Evolutionary conservation across 495 filamentous ascomycete genomes (phyloP), one percentile per base, ranked within the genome.

Genomic region (Rostrohypoxylon terebratum): DNA sequence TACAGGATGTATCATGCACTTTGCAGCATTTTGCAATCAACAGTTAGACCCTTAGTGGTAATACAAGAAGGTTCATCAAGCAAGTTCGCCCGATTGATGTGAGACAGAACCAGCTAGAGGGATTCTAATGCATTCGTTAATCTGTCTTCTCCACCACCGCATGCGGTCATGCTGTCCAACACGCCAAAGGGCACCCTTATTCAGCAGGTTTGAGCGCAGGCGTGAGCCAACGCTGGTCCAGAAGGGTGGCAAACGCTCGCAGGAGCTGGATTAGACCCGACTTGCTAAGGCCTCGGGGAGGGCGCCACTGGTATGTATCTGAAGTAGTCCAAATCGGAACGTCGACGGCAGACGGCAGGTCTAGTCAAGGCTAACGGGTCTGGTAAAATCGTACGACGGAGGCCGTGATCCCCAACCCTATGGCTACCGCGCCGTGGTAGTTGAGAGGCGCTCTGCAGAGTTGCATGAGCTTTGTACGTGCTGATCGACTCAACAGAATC

Each of bases 61-160:
- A 71, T 71, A 75, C 72, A 72, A 64, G 63, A 55, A 71, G 66
- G 64, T 71, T 77, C 61, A 66, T 66, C 28, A 62, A 64, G 70
- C 38, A 73, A 47, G 54, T 66, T 71, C 74, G 74, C 74, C 68
- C 76, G 72, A 75, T 61, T 77, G 59, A 69, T 53, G 76, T 76
- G 70, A 71, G 71, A 75, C 76, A 73, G 61, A 69, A 51, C 59
- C 67, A 73, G 68, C 64, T 68, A 71, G 72, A 65, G 72, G 62
- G 67, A 69, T 74, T 77, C 69, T 34, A 62, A 34, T 66, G 69
- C 69, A 74, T 71, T 72, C 74, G 66, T 75, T 71, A 68, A 73
- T 77, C 74, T 78, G 36, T 44, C 54, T 74, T 76, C 74, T 73
- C 76, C 76, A 75, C 76, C 76, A 75, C 72, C 58, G 54, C 71